Base-by-base conservation (phyloP, 2,329 filamentous ascomycete genomes). In the Neoscytalidium dimidiatum region DNA sequence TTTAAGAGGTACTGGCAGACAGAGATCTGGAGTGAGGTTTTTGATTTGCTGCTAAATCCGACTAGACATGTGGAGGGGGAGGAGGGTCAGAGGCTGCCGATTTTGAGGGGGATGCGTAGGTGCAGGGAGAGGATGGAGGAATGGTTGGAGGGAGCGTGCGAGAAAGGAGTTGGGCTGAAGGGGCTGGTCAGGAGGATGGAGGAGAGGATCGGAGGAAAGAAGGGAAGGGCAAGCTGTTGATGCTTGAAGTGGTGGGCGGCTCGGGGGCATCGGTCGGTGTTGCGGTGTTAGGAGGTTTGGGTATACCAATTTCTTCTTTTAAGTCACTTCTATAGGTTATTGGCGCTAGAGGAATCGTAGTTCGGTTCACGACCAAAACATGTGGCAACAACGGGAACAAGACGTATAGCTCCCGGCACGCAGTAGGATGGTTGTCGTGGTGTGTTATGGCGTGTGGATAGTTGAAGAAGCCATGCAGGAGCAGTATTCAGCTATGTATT, bases 1-100 rank as follows among this genome's bases (percentile, higher is more conserved):
- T 80, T 98, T 67, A 99, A 99, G 82, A 81, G 95, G 49, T 99
- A 99, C 79, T 99, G 95, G 95, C 94, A 98, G 82, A 90, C 89
- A 56, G 93, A 97, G 57, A 87, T 98, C 49, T 99, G 95, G 95
- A 79, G 75, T 2, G 88, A 91, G 66, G 88, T 90, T 53, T 96
- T 99, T 76, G 90, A 94, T 69, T 72, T 98, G 66, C 79, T 98
- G 69, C 82, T 99, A 48, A 99, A 99, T 77, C 94, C 94, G 0
- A 19, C 26, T 4, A 60, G 46, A 28, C 43, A 44, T 17, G 77
- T 86, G n/a, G 85, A 85, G 9, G 80, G 74, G 1, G 93, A 94
- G 76, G 88, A 88, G 29, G 87, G 83, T 1, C 78, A 75, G n/a
- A 85, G 79, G 69, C 84, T 97, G 84, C 94, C 94, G 0, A 85